Evolutionary conservation across 2,329 filamentous ascomycete species (phyloP).

Genomic region (Pestalotiopsis sp.): DNA sequence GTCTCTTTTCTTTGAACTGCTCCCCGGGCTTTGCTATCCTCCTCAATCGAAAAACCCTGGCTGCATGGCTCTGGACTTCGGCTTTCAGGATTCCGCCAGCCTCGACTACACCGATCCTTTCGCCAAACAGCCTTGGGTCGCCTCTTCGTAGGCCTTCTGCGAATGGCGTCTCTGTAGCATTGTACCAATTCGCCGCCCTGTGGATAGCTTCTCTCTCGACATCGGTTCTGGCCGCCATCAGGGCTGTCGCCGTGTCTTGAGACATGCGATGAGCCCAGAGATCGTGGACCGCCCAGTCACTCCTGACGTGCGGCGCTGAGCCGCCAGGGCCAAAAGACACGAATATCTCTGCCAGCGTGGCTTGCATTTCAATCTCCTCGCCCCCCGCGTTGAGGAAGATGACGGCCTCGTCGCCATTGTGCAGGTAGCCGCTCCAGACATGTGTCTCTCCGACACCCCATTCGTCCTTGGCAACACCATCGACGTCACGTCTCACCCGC

Average conservation of each 20-base stretch:
- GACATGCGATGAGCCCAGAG: conserved; percentile 22
- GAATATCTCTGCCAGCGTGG: conserved; percentile 20
- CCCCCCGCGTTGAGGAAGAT: conserved; percentile 11
- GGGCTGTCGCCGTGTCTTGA: conserved; percentile 13
- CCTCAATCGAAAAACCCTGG: conserved; percentile 19
- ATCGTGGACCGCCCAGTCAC: conserved; percentile 21
- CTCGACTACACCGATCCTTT: conserved; percentile 19
- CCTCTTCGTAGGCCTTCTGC: conserved; percentile 17
- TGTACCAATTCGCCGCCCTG: conserved; percentile 18
- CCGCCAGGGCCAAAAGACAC: conserved; percentile 22
- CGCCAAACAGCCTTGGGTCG: conserved; percentile 20
- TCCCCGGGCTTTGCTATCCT: conserved; percentile 17
- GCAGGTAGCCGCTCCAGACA: conserved; percentile 15
- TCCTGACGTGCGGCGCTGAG: conserved; percentile 18
- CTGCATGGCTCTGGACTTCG: conserved; percentile 18
- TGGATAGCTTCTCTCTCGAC: conserved; percentile 11
- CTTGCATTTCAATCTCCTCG: conserved; percentile 5
- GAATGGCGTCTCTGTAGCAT: conserved; percentile 19
- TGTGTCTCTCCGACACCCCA: conserved; percentile 18
- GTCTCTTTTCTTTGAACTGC: conserved; percentile 21
- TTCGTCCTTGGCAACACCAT: conserved; percentile 11
- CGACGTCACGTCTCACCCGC: conserved; percentile 8
- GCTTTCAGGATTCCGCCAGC: conserved; percentile 15
- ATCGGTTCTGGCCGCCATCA: conserved; percentile 12
- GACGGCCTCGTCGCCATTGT: conserved; percentile 11